phyloP scores from a whole-genome alignment of 768 basidiomycete species.

The Solioccasus polychromus region DNA sequence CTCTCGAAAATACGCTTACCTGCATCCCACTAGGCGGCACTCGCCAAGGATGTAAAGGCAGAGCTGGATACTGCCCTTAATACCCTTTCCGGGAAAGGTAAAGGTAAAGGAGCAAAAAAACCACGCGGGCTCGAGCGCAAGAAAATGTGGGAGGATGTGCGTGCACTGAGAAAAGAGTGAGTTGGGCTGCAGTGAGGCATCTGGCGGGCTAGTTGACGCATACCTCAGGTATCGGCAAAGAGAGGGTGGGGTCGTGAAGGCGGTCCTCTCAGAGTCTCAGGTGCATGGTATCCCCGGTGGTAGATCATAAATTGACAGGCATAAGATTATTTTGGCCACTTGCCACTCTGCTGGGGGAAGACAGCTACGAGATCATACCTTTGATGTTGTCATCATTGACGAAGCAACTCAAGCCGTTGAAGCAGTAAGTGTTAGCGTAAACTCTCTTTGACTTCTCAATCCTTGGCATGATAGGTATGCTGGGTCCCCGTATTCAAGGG shows the following conservation, averaged over 20 bases:
- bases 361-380: conserved; percentile 71
- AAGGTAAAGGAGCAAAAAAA: conserved; percentile 68
- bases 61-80: conserved; percentile 75
- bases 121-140: conserved; percentile 71
- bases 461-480: conserved; percentile 39
- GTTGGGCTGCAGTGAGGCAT: conserved; percentile 19
- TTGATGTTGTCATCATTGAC: conserved; percentile 95
- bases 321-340: conserved; percentile 82
- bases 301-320: not conserved
- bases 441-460: not conserved
- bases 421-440: conserved; percentile 54
- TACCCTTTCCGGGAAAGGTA: conserved; percentile 69
- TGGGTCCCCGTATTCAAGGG: conserved; percentile 96
- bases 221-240: conserved; percentile 75
- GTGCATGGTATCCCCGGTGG: conserved; percentile 31
- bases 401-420: conserved; percentile 98
- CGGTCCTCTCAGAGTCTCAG: conserved; percentile 78
- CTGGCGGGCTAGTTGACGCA: not conserved
- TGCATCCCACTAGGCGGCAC: conserved; percentile 52
- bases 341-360: conserved; percentile 91
- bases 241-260: conserved; percentile 79
- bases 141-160: conserved; percentile 86
- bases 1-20: not conserved
- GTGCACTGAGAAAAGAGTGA: conserved; percentile 87
- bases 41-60: conserved; percentile 85